Evolutionary conservation across 1,139 yeast genomes (phyloP).

Genomic region (Suhomyces choctaworum): DNA sequence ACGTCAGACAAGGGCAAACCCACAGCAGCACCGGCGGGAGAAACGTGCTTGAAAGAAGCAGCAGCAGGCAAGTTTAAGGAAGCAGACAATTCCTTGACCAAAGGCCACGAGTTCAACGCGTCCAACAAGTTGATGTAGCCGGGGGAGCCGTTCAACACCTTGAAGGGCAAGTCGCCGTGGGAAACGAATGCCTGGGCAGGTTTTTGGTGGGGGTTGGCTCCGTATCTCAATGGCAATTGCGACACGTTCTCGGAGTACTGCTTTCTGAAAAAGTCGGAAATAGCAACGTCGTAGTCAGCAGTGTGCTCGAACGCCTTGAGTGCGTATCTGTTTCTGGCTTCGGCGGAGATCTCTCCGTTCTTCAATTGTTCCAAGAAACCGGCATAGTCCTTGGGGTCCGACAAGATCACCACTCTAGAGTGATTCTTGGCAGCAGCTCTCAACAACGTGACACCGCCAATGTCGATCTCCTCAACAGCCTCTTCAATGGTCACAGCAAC

Average conservation of each 20-base stretch:
- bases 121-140: conserved; percentile 96
- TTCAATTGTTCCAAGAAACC: conserved; percentile 78
- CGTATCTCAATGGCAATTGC: conserved; percentile 93
- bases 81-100: conserved; percentile 94
- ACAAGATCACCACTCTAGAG: conserved; percentile 88
- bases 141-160: conserved; percentile 91
- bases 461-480: conserved; percentile 97
- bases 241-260: conserved; percentile 88
- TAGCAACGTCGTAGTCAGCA: conserved; percentile 94
- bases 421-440: conserved; percentile 99
- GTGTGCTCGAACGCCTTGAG: conserved; percentile 98
- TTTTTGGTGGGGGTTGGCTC: conserved; percentile 98
- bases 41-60: conserved; percentile 97
- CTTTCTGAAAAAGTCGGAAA: conserved; percentile 95
- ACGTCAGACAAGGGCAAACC: conserved; percentile 88
- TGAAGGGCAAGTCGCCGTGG: conserved; percentile 87
- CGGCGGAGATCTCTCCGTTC: conserved; percentile 68
- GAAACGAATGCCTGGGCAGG: conserved; percentile 96
- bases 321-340: conserved; percentile 80
- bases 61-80: conserved; percentile 96
- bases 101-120: conserved; percentile 97
- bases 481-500: conserved; percentile 94
- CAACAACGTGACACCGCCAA: conserved; percentile 95
- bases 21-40: conserved; percentile 98
- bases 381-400: conserved; percentile 93